Base-by-base conservation (phyloP, 352 stramenopile genomes). In the Globisporangium paroecandrum region DNA sequence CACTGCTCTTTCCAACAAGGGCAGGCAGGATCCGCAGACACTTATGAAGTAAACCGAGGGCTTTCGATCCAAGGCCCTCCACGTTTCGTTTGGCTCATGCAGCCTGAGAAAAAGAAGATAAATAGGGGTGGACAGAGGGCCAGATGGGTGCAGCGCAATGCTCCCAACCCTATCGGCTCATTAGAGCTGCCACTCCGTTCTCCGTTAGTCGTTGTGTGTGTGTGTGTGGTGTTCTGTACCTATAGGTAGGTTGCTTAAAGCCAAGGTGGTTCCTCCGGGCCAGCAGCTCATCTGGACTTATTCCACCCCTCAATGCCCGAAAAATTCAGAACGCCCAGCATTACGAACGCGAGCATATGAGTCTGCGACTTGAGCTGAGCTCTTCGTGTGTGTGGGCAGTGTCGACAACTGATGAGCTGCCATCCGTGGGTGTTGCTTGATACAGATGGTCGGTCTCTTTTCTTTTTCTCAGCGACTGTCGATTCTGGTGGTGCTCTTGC, bases 391-490 rank as follows among this genome's bases (percentile, higher is more conserved):
- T 56, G 49, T 56, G n/a, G n/a, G 12, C 46, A 53, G 18, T 24
- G 13, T 10, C 10, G 22, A 24, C 51, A 32, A 57, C 24, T 58
- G 53, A n/a, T 13, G 25, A 24, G 46, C 18, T 10, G 22, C n/a
- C 22, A 32, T 43, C 36, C 36, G 36, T 43, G 36, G 36, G 36
- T 43, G 36, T 43, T 43, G 36, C 36, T 43, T 43, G 36, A 43
- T 43, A 12, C 36, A 43, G 36, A 43, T 43, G 49, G 22, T 24
- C 29, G 5, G 22, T 57, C 51, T 57, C 29, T 36, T 24, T 34
- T 54, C 20, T 54, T 64, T 65, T 65, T 65, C 47, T 65, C 60
- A 65, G 43, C 60, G 29, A 46, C 60, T 65, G 60, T 3, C 7
- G 22, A n/a, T 62, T 62, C 57, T 62, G 57, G 57, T 62, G 57